A percentile compares a stretch with the other conserved stretches of the same genome.
phyloP scores from a whole-genome alignment of 2,329 filamentous ascomycete species.

The Fonsecaea erecta region DNA sequence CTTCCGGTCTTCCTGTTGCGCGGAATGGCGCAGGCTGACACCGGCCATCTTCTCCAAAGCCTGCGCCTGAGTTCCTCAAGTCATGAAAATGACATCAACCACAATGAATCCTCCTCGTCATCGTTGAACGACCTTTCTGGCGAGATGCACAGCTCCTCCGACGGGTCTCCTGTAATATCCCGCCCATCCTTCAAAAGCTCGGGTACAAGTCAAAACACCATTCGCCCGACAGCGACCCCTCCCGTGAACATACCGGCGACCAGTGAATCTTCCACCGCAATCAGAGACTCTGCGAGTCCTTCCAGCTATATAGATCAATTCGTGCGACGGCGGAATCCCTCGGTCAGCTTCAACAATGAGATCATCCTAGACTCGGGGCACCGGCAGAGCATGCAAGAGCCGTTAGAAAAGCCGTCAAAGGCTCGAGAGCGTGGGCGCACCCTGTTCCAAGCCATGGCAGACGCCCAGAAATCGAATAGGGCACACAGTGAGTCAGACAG shows the following conservation, averaged over 20 bases:
- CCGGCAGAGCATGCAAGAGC: slow-evolving; percentile 46
- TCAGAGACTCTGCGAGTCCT: slow-evolving; percentile 36
- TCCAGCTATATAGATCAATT: slow-evolving; percentile 44
- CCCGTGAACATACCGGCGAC: slow-evolving; percentile 52
- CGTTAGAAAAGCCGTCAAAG: slow-evolving; percentile 43
- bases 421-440: slow-evolving; percentile 33
- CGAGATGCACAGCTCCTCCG: neutral
- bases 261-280: slow-evolving; percentile 41
- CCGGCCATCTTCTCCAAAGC: slow-evolving; percentile 17
- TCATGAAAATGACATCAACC: slow-evolving; percentile 16
- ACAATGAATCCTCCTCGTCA: neutral
- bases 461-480: slow-evolving; percentile 23
- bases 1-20: slow-evolving; percentile 9
- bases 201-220: slow-evolving; percentile 34
- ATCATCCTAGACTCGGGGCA: slow-evolving; percentile 49
- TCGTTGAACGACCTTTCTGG: neutral
- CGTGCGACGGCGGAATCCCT: slow-evolving; percentile 47
- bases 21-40: slow-evolving; percentile 33
- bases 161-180: slow-evolving; percentile 9
- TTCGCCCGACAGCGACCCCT: slow-evolving; percentile 45
- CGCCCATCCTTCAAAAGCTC: slow-evolving; percentile 26
- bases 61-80: slow-evolving; percentile 20
- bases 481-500: slow-evolving; percentile 37
- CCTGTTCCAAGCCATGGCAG: slow-evolving; percentile 27
- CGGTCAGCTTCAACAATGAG: slow-evolving; percentile 50